Evolutionary conservation across 306 rosid species (phyloP).

Genomic region (Leucaena leucocephala): DNA sequence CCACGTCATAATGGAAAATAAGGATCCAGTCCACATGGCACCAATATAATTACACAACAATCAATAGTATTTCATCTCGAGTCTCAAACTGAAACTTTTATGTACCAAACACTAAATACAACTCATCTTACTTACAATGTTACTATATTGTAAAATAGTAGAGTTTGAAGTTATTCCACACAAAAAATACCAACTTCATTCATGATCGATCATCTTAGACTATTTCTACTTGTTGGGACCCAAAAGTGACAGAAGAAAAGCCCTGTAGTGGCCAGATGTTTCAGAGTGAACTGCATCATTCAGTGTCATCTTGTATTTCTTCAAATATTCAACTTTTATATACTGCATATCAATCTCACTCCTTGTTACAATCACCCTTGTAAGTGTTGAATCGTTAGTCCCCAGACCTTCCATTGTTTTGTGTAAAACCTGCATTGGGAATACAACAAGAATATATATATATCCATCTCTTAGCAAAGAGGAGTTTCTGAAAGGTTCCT

Average conservation of each 20-base stretch:
- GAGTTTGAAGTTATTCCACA: slow-evolving; percentile 22
- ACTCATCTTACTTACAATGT: neutral
- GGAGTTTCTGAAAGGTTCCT: slow-evolving; percentile 15
- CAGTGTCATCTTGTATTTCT: slow-evolving; percentile 63
- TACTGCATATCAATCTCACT: slow-evolving; percentile 74
- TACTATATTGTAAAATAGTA: neutral
- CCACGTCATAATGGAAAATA: neutral
- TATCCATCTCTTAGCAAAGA: neutral
- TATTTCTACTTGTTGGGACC: slow-evolving; percentile 55
- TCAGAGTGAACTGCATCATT: slow-evolving; percentile 79
- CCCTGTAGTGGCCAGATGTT: slow-evolving; percentile 72
- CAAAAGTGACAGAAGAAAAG: slow-evolving; percentile 68
- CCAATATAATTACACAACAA: neutral
- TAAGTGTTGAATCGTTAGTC: slow-evolving; percentile 61
- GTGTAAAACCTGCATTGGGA: slow-evolving; percentile 52
- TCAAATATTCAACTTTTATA: slow-evolving; percentile 66
- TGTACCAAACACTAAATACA: neutral
- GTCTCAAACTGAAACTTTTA: neutral
- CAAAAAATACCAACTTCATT: neutral
- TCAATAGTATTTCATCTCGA: neutral
- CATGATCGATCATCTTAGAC: slow-evolving; percentile 1
- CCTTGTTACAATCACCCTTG: slow-evolving; percentile 70
- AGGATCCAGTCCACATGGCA: neutral
- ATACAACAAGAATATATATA: slow-evolving; percentile 12
- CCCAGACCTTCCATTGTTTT: slow-evolving; percentile 86